phyloP scores from a whole-genome alignment of 2,329 filamentous ascomycete species.

The Thelonectria discophora region DNA sequence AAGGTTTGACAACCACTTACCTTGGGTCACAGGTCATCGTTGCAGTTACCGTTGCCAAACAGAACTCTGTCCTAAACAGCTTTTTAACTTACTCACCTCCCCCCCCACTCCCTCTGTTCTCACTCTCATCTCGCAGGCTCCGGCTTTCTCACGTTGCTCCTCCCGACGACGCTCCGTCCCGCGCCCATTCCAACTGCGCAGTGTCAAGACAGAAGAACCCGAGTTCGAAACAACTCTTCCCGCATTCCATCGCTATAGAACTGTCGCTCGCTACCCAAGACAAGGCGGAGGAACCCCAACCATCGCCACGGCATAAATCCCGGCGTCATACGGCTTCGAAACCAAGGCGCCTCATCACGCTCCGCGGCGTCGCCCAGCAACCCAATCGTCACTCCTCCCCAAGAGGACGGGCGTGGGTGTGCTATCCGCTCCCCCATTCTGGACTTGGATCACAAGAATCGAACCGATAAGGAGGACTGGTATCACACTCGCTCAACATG shows the following conservation, averaged over 20 bases:
- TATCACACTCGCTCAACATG: constrained; percentile 34
- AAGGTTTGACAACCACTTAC: constrained; percentile 24
- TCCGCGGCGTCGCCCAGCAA: constrained; percentile 27
- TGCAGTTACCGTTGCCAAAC: not conserved
- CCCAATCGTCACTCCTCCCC: constrained; percentile 37
- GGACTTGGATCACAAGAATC: constrained; percentile 20
- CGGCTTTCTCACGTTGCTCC: constrained; percentile 41
- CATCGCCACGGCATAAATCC: constrained; percentile 9
- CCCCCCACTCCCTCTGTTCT: constrained; percentile 11
- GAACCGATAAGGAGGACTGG: constrained; percentile 29
- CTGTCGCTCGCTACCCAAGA: constrained; percentile 30
- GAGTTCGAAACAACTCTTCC: constrained; percentile 7
- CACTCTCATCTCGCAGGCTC: constrained; percentile 37
- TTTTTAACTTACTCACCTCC: not conserved
- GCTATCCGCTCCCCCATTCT: constrained; percentile 25
- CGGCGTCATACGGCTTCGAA: constrained; percentile 9
- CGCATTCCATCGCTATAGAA: constrained; percentile 37
- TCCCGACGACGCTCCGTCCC: constrained; percentile 30
- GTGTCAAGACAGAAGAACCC: constrained; percentile 25
- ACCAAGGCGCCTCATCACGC: constrained; percentile 5
- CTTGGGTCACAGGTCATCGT: constrained; percentile 16
- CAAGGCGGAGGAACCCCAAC: constrained; percentile 25
- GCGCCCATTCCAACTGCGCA: constrained; percentile 34
- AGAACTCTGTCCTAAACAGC: too few species aligned
- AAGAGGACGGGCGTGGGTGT: constrained; percentile 39